Percentiles rank a stretch among this genome's conserved stretches.
phyloP scores from a whole-genome alignment of 768 basidiomycete species.

The Gautieria morchelliformis region DNA sequence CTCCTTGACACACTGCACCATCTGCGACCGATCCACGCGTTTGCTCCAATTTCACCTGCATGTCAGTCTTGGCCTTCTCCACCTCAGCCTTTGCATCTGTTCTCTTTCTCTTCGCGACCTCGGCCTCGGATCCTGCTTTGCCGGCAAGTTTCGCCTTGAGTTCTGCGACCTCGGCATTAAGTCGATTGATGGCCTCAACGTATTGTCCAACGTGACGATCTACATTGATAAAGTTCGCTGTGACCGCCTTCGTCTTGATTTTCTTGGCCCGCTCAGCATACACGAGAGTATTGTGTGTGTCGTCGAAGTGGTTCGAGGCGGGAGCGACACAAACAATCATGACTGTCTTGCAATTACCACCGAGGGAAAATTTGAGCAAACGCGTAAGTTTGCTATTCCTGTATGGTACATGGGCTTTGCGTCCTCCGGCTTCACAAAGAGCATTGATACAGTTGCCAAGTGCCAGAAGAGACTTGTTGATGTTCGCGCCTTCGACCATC shows the following conservation, averaged over 20 bases:
- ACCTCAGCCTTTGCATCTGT: constrained; percentile 66
- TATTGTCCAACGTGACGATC: constrained; percentile 93
- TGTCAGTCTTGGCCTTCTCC: constrained; percentile 62
- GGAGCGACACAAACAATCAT: constrained; percentile 99
- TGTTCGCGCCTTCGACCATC: constrained; percentile 98
- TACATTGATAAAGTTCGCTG: constrained; percentile 90
- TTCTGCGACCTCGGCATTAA: constrained; percentile 74
- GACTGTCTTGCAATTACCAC: constrained; percentile 98
- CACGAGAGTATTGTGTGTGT: constrained; percentile 95
- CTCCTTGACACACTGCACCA: constrained; percentile 65
- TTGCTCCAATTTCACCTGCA: constrained; percentile 62
- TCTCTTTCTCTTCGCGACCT: constrained; percentile 55
- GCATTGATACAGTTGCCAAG: constrained; percentile 98
- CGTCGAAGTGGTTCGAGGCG: constrained; percentile 92
- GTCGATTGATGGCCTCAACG: constrained; percentile 85
- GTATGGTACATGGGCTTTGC: constrained; percentile 86
- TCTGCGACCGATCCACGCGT: constrained; percentile 62
- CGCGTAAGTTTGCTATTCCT: constrained; percentile 98
- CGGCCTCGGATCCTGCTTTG: constrained; percentile 52
- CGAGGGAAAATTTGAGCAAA: constrained; percentile 92
- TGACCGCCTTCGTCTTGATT: constrained; percentile 96
- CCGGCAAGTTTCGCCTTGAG: constrained; percentile 80
- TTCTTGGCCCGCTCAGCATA: constrained; percentile 98
- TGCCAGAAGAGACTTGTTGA: constrained; percentile 96
- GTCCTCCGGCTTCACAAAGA: constrained; percentile 87